Base-by-base conservation (phyloP, 257 asterid genomes). In the Paulownia fortunei region DNA sequence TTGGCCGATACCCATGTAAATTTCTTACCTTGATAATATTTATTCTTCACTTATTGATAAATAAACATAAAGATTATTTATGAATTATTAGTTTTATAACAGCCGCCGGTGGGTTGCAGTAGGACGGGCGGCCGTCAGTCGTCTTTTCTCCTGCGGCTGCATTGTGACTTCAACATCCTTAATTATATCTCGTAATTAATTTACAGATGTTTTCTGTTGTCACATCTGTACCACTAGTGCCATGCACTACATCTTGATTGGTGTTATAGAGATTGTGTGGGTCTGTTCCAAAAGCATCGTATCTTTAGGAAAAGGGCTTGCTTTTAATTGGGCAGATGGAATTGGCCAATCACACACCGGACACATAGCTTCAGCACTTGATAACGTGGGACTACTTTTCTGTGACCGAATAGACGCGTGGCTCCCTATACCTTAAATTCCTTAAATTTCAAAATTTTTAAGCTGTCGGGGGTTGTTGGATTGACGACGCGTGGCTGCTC, bases 361-460 rank as follows among this genome's bases (percentile, higher is more conserved):
- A 82, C 92, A 88, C 90, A 86, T 82, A 62, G 39, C 56, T 37
- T 58, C 1, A 39, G 78, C 89, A 69, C 80, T 84, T 52, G 82
- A 69, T 74, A 78, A 36, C 70, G 89, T 83, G 92, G 89, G 80
- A 47, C 73, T 71, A 62, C 85, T 82, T 84, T 85, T 71, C n/a
- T 76, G n/a, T 72, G 72, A 74, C 13, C 21, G 30, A 64, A 41
- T 27, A 10, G 77, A 70, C 85, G 83, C 84, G 88, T 84, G 85
- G 64, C 82, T n/a, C 4, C 11, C 51, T n/a, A n/a, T 58, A 4
- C 10, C 44, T 42, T 2, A 4, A 26, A 37, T 27, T 18, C 18
- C 68, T 30, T 30, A 61, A 27, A 61, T 39, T 26, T 21, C 21
- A 59, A 58, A 39, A 24, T 42, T 16, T 47, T 37, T 41, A 59